Base-by-base conservation (phyloP, 805 yeast genomes). In the Tetrapisispora nanseiensis region DNA sequence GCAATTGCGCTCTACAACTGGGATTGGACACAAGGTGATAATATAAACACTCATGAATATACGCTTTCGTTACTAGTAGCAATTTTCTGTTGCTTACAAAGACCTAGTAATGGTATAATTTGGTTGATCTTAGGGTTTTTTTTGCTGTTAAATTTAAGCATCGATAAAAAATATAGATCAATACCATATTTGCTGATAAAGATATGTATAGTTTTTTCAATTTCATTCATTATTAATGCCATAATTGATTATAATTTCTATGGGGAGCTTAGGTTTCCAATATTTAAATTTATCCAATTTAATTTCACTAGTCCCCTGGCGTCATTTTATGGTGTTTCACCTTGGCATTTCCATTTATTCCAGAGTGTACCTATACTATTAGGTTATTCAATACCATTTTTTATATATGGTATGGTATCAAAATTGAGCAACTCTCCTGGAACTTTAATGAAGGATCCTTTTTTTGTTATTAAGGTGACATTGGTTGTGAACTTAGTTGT, bases 281-380 rank as follows among this genome's bases (percentile, higher is more conserved):
- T 80, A 0, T 63, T 72, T 56, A 77, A 79, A 49, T 89, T 89
- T 54, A 49, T 85, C 41, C 76, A 80, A 53, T 89, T 89, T 67
- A 89, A 89, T 55, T 72, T 82, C n/a, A 59, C 81, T 12, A 76
- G 77, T 34, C 78, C 84, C 18, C 66, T 86, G 16, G 81, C 95
- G 3, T 68, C 75, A 4, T 87, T 89, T 53, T 92, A 92, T 61
- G 99, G 99, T 0, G 66, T 70, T 0, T 78, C 92, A 16, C 82
- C 94, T 16, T 73, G 86, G 78, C 84, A 82, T 56, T 92, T 89
- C 65, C 92, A 92, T 61, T 29, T 90, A 2, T 58, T 74, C 6
- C 96, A 92, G 62, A 94, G 85, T 7, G 45, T 92, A 1, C 98
- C 98, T 0, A 65, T 90, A 9, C 61, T 89, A 38, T 59, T 82